Evolutionary conservation across 2,329 filamentous ascomycete species (phyloP).

Genomic region (Microascus cirrosus): DNA sequence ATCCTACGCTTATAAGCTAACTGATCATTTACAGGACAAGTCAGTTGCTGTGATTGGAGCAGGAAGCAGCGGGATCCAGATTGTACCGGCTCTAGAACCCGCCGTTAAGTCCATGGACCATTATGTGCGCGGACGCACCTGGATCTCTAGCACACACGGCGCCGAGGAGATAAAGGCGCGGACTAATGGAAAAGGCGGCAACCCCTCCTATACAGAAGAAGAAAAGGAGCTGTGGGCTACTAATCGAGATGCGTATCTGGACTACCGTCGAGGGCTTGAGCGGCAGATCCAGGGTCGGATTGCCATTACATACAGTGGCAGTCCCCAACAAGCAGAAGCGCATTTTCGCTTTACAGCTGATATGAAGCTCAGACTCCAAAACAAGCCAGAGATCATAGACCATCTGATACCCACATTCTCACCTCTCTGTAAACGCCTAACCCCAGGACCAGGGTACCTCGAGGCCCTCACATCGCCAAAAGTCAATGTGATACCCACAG

Average conservation of each 20-base stretch:
- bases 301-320: no score
- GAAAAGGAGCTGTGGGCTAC: no score
- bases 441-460: background rate
- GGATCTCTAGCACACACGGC: slow-evolving; percentile 54
- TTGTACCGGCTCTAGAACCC: slow-evolving; percentile 39
- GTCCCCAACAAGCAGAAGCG: no score
- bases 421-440: background rate
- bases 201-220: no score
- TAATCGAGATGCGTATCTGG: no score
- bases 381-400: no score
- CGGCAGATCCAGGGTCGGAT: no score
- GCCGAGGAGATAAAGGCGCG: slow-evolving; percentile 23
- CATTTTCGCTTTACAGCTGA: no score
- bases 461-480: background rate
- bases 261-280: no score
- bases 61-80: slow-evolving; percentile 48
- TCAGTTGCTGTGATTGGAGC: slow-evolving; percentile 51
- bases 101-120: slow-evolving; percentile 43
- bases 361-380: no score
- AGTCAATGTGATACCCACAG: background rate
- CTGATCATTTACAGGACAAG: slow-evolving; percentile 22
- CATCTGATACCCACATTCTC: background rate
- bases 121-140: slow-evolving; percentile 54
- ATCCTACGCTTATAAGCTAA: background rate
- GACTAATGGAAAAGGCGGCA: background rate